Evolutionary conservation across 805 yeast species (phyloP), one percentile per base, ranked within the genome.

Genomic region (Hermanozyma aechmeae): DNA sequence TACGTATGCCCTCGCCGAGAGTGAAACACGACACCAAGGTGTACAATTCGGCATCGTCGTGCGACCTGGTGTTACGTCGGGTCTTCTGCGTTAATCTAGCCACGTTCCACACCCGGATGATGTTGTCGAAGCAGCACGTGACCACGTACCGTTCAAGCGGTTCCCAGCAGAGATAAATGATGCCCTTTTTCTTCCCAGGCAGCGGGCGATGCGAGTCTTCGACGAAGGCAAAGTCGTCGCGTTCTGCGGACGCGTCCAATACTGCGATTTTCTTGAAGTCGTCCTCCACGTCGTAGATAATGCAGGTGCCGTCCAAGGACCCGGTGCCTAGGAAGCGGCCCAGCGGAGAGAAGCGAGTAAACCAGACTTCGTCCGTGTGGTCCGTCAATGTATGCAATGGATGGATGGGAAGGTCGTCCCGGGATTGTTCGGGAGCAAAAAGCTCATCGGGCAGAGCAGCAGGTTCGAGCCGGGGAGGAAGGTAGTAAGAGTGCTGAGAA

Each of bases 331-430:
- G 56, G 38, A 61, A 75, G 37, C 65, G 67, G 3, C 96, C 96
- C 53, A 71, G 68, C 26, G 85, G 81, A 5, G 92, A 79, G 46
- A 83, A 86, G 33, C 71, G 71, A 10, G 80, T 65, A 46, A 65
- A 79, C 96, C 96, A 87, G 9, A 84, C 89, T 50, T 87, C 95
- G 45, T 78, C 74, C 1, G 57, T 51, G 44, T 82, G 92, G 25
- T 64, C 59, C 1, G 53, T 39, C 5, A 81, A 52, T 0, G 68
- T 62, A 32, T 64, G 61, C 9, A 69, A 45, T 3, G 70, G 50
- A 3, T 56, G 56, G 13, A 61, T 61, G 1, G 85, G 84, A 35
- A 73, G 68, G 15, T 31, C 33, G 12, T 28, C 35, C 25, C 27
- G 24, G 17, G 31, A 13, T 5, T 32, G 21, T 3, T 15, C 16